phyloP scores from a whole-genome alignment of 2,329 filamentous ascomycete genomes.

The Sarocladiaceae sp. region DNA sequence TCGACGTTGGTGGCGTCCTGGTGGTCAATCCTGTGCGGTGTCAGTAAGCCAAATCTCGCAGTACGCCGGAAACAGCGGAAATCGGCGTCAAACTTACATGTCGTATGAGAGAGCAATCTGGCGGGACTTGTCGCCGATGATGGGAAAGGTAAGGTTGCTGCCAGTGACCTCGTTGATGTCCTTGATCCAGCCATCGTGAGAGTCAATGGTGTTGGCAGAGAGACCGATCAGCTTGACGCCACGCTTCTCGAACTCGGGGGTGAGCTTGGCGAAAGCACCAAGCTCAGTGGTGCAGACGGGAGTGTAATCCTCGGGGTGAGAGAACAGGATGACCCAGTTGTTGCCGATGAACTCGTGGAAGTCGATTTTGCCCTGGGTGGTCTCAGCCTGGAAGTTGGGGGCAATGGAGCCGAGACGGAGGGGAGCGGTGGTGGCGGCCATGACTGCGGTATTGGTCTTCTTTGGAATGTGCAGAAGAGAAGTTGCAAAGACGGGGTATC shows the following conservation, averaged over 20 bases:
- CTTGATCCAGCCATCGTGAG: constrained; percentile 85
- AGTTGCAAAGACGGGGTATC: constrained; percentile 10
- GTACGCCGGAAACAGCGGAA: neutral
- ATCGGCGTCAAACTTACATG: constrained; percentile 53
- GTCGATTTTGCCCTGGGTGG: constrained; percentile 72
- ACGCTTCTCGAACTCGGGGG: constrained; percentile 82
- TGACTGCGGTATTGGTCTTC: constrained; percentile 17
- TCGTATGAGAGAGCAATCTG: constrained; percentile 74
- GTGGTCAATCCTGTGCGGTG: constrained; percentile 60
- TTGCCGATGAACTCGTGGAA: constrained; percentile 79
- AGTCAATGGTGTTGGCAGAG: constrained; percentile 78
- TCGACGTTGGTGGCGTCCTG: constrained; percentile 80
- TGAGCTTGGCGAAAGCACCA: constrained; percentile 85
- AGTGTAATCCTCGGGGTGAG: constrained; percentile 86
- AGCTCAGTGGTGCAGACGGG: constrained; percentile 96
- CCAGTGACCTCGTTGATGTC: constrained; percentile 79
- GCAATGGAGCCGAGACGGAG: constrained; percentile 64
- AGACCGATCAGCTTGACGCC: constrained; percentile 89
- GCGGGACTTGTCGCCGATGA: constrained; percentile 75
- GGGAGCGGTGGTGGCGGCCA: constrained; percentile 27
- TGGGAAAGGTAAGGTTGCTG: constrained; percentile 68
- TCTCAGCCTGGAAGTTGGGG: constrained; percentile 81
- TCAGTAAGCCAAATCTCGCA: constrained; percentile 12
- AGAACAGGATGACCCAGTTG: constrained; percentile 80
- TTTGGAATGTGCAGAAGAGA: neutral